Percentiles rank a stretch among this genome's conserved stretches.
Conservation (phyloP, 1,139 yeast species). For the Diutina ranongensis region DNA sequence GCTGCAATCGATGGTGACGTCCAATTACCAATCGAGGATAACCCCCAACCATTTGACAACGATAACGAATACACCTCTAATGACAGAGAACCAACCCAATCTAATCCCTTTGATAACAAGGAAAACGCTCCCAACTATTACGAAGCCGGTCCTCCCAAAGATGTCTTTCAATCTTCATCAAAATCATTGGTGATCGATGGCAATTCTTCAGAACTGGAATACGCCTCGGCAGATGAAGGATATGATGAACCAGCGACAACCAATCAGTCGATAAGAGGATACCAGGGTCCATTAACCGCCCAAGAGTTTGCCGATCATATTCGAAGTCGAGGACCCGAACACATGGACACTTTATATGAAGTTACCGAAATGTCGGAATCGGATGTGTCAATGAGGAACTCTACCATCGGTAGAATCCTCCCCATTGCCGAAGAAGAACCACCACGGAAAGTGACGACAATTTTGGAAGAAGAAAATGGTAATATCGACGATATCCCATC, state of each 20-base stretch:
- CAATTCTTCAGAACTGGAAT: not conserved
- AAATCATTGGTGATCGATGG: no score
- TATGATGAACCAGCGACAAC: not conserved
- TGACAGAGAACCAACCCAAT: no score
- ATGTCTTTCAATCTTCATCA: not conserved
- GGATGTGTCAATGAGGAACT: not conserved
- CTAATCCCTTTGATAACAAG: not conserved
- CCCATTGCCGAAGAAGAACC: not conserved
- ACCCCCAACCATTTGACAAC: no score
- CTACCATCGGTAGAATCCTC: not conserved
- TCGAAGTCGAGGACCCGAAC: not conserved
- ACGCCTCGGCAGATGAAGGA: not conserved
- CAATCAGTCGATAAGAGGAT: not conserved
- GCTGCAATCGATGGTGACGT: no score
- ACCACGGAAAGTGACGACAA: no score
- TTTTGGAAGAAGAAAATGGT: not conserved
- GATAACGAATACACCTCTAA: no score
- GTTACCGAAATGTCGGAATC: not conserved
- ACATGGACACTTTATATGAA: constrained; percentile 2
- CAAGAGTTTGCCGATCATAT: not conserved
- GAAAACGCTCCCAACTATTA: not conserved
- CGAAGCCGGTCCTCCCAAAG: not conserved
- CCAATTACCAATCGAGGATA: no score
- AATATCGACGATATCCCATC: not conserved
- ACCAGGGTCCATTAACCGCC: not conserved